A percentile compares a stretch with the other conserved stretches of the same genome.
phyloP scores from a whole-genome alignment of 768 basidiomycete genomes.

The Boletus bicolor region DNA sequence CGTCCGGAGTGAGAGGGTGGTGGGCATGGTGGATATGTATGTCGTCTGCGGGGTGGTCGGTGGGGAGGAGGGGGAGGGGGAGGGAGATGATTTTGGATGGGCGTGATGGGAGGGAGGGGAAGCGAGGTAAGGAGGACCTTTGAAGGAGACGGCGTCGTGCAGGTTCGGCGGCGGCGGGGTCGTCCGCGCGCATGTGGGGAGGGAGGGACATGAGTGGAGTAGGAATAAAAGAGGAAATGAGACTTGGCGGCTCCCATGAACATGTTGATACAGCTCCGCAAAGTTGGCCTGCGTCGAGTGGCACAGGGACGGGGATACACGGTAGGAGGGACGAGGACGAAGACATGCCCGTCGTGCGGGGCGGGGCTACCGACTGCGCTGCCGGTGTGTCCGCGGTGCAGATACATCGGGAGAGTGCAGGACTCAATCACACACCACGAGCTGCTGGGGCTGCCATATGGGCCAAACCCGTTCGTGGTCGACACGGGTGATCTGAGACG shows the following conservation, averaged over 20 bases:
- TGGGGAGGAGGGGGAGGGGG: neutral
- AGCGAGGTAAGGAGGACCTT: conserved; percentile 33
- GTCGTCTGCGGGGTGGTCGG: conserved; percentile 5
- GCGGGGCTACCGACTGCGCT: conserved; percentile 56
- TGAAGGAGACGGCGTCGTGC: conserved; percentile 46
- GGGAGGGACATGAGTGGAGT: conserved; percentile 30
- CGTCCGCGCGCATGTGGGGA: conserved; percentile 38
- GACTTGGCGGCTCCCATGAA: conserved; percentile 1
- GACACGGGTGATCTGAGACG: conserved; percentile 57
- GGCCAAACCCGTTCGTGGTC: conserved; percentile 69
- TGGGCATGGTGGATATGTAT: conserved; percentile 33
- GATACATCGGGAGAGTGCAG: conserved; percentile 59
- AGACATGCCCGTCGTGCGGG: conserved; percentile 61
- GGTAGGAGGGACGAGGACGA: conserved; percentile 6
- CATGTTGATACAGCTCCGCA: conserved; percentile 17
- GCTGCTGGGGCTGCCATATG: conserved; percentile 59
- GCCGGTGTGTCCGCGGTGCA: conserved; percentile 76
- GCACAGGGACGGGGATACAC: conserved; percentile 16
- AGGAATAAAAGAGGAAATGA: conserved; percentile 1
- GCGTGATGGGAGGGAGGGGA: conserved; percentile 35
- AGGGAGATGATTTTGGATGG: neutral
- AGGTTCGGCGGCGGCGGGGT: conserved; percentile 40
- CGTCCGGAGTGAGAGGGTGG: conserved; percentile 27
- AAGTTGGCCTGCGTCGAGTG: conserved; percentile 6
- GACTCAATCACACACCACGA: conserved; percentile 58